Evolutionary conservation across 352 stramenopile genomes (phyloP), one percentile per base, ranked within the genome.

Genomic region (Globisporangium ultimum): DNA sequence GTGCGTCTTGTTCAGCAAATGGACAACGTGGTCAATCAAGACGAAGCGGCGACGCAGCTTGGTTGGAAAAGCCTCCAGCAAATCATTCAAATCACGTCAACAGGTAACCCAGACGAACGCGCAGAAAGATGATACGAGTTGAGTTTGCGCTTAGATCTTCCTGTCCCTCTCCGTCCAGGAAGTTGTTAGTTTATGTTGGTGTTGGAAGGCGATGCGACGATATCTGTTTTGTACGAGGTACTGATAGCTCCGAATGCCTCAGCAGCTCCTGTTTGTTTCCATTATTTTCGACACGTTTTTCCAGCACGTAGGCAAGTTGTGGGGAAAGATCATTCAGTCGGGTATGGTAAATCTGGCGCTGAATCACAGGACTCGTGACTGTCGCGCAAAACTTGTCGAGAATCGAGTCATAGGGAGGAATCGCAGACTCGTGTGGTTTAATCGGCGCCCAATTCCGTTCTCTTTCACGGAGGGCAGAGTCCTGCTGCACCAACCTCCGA

Each of bases 331-430:
- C 80, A 42, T 67, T 54, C 9, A 76, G 57, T 7, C 78, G 58
- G 0, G 83, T 84, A 34, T 83, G 68, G 57, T 92, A 92, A 51
- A 92, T 92, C 20, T 86, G 83, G 0, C 82, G 79, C 58, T 92
- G 83, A n/a, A 90, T 68, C 41, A 78, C 42, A 2, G 83, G 83
- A 24, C 73, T 87, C n/a, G 83, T 91, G 13, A 92, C 80, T 0
- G 77, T 88, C 12, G 77, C 81, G 67, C 83, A 91, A 49, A 81
- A 86, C 61, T 88, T 90, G 68, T 92, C 83, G 14, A 92, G 53
- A 40, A 92, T 92, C 22, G 83, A 89, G 55, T 92, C 80, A 40
- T 92, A 92, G 12, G 57, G 8, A 6, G 83, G 80, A 9, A 91
- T 84, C 7, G 73, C 58, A 1, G 78, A 83, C 42, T 88, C 71